These are phyloP conservation scores for Phialocephala subalpina DNA, from an alignment of 2,329 filamentous ascomycete genomes.

Conservation along the genomic window DNA sequence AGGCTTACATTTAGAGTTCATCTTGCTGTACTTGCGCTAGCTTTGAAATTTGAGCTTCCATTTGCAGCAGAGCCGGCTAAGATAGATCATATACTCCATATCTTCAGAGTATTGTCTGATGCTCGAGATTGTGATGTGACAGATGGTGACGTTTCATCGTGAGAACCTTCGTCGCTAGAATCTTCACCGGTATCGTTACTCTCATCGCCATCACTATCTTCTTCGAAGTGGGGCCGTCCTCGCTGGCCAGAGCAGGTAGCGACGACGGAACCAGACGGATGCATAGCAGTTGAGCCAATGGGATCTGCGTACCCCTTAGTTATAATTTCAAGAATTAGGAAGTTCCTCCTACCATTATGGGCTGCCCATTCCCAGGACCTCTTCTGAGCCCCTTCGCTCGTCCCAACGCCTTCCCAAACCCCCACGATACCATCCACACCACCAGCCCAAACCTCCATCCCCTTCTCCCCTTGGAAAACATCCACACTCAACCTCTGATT, in stretches of 20 bases:
- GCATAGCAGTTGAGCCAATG: constrained; percentile 41
- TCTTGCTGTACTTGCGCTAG: constrained; percentile 28
- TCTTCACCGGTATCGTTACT: constrained; percentile 14
- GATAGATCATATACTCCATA: constrained; percentile 51
- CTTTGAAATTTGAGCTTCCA: constrained; percentile 19
- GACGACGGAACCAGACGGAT: constrained; percentile 44
- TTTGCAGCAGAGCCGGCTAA: constrained; percentile 26
- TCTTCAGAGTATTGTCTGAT: constrained; percentile 53
- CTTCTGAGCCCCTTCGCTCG: constrained; percentile 49
- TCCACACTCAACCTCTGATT: constrained; percentile 66
- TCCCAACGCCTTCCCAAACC: constrained; percentile 66
- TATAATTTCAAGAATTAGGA: background rate
- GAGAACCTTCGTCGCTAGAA: constrained; percentile 19
- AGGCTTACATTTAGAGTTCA: constrained; percentile 7
- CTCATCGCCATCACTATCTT: constrained; percentile 23
- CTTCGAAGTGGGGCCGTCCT: constrained; percentile 18
- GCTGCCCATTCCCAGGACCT: constrained; percentile 44
- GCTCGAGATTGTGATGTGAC: constrained; percentile 8
- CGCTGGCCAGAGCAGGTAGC: constrained; percentile 46
- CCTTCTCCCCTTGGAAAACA: constrained; percentile 56
- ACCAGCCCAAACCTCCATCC: constrained; percentile 71
- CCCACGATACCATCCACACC: constrained; percentile 60
- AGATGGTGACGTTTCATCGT: constrained; percentile 19
- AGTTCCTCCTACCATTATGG: constrained; percentile 40
- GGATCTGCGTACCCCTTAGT: constrained; percentile 34